Evolutionary conservation across 2,329 filamentous ascomycete species (phyloP), one percentile per base, ranked within the genome.

Genomic region (Eurotiales sp.): DNA sequence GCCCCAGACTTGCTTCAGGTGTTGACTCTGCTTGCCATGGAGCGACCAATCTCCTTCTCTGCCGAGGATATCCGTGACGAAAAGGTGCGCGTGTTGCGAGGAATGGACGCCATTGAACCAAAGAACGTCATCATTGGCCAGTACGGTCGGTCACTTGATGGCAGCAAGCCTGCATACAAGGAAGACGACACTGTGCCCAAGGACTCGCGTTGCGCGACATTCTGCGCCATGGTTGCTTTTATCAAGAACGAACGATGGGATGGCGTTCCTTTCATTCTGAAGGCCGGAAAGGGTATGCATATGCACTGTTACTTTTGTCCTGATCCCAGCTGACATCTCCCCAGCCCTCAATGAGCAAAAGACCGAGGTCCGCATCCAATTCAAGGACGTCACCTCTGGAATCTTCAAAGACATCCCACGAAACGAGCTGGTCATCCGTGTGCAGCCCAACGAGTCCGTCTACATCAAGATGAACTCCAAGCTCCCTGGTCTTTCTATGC

Each of bases 381-480:
- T 96, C 85, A 96, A 96, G 81, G 93, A 99, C 69, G 93, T 99
- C 59, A 97, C 93, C 19, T 96, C 91, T 44, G 93, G 95, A 61
- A 99, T 99, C 74, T 99, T 99, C 80, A 97, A 97, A 82, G 92
- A 99, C 71, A 99, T 99, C 67, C 95, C 93, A 54, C 87, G 95
- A 61, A 99, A 99, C 78, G 93, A 99, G 77, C 87, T 99, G 59
- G 93, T 99, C 65, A 96, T 99, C 78, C 91, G 93, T 61, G 95
- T 99, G 59, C 93, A 99, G 79, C 93, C 93, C 64, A 99, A 99
- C 77, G 93, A 99, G 81, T 95, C 89, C 69, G 91, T 99, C 61
- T 99, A 99, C 78, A 95, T 97, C 74, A 99, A 99, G 85, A 99
- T 99, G 93, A 99, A 99, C 86, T 97, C 92, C 25, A 99, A 99